phyloP scores from a whole-genome alignment of 495 filamentous ascomycete species.

The Aspergillus affinis region DNA sequence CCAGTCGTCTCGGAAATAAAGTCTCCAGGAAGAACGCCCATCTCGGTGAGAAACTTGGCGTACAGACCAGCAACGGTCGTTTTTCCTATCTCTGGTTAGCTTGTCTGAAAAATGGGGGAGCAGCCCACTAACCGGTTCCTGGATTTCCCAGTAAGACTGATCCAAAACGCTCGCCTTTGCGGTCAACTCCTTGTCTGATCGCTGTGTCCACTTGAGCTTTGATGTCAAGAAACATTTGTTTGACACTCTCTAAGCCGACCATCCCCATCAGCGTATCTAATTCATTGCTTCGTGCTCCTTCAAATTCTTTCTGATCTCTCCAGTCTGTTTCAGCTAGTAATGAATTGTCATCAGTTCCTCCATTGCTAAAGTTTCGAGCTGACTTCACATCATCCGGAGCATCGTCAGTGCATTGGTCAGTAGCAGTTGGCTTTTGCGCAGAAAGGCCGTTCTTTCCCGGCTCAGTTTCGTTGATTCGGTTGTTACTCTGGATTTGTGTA shows the following conservation, averaged over 20 bases:
- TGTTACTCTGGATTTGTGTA: background rate
- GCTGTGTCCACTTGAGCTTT: conserved; percentile 66
- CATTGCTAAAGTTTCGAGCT: background rate
- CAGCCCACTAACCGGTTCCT: conserved; percentile 60
- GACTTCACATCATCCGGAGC: background rate
- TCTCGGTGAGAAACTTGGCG: conserved; percentile 61
- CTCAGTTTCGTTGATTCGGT: background rate
- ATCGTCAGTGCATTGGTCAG: background rate
- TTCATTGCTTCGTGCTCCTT: conserved; percentile 49
- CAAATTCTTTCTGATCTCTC: conserved; percentile 55
- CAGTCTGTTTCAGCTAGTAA: conserved; percentile 51
- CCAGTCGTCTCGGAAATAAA: conserved; percentile 68
- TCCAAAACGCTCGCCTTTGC: conserved; percentile 61
- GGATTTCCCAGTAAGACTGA: conserved; percentile 73
- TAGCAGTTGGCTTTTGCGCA: too few species aligned
- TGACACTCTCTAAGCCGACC: conserved; percentile 73
- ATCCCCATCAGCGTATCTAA: conserved; percentile 69
- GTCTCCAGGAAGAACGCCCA: conserved; percentile 55
- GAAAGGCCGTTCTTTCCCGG: too few species aligned
- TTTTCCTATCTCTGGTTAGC: conserved; percentile 56
- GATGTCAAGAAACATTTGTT: conserved; percentile 59
- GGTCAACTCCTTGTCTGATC: conserved; percentile 54
- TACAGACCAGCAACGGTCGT: conserved; percentile 81
- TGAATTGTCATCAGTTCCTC: background rate
- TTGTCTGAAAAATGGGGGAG: background rate